Evolutionary conservation across 2,329 filamentous ascomycete genomes (phyloP), one percentile per base, ranked within the genome.

Genomic region (Cordyceps cateniannulata): DNA sequence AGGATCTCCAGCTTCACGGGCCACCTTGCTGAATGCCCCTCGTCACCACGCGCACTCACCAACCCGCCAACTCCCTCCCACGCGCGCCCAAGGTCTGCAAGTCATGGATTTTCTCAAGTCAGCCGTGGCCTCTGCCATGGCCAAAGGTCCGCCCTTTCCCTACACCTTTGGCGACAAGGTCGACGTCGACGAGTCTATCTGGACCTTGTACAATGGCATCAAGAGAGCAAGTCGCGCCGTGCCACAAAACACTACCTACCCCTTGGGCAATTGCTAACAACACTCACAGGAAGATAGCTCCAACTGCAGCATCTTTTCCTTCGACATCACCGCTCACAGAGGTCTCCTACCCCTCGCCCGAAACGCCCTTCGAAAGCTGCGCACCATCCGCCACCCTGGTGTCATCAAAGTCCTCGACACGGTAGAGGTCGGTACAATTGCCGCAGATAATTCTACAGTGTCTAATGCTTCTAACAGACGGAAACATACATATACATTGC

Each of bases 21-120:
- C 24, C 45, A 59, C 24, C 45, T 32, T 40, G 22, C 47, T 51
- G n/a, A 48, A 53, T 53, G 48, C 42, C 27, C 25, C 35, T 45
- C 25, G 24, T 7, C 60, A 58, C 20, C 20, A 49, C 54, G 16
- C 18, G 32, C 18, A 12, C 25, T 27, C 12, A n/a, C 25, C 27
- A 45, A 42, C 5, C 32, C 42, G 42, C 20, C 42, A n/a, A 27
- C 40, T 29, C 12, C 49, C n/a, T 10, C 16, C 14, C 10, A 20
- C 25, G 3, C 9, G 14, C 18, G 27, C 20, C 10, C 14, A 48
- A 29, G 54, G 40, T 49, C 40, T 42, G 27, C 29, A 48, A 32
- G 20, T 67, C 67, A 99, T 99, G 95, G 93, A 99, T 74, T 98
- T 98, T 71, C 84, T 99, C 71, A 98, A 98, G 77, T 98, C 93